Evolutionary conservation across 176 grass and related monocot genomes (phyloP).

Genomic region (Carex scoparia): DNA sequence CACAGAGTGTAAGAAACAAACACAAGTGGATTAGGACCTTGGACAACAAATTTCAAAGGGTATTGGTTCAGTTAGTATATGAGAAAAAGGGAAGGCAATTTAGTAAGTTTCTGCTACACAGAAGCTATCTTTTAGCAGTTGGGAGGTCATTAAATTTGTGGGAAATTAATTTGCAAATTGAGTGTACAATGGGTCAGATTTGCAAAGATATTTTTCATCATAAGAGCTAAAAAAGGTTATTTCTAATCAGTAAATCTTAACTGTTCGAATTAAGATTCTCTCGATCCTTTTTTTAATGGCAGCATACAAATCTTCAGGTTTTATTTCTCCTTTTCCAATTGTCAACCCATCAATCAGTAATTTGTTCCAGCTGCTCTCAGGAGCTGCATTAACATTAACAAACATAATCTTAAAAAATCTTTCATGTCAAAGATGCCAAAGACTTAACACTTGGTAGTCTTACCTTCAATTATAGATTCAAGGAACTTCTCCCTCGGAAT

Average conservation of each 20-base stretch:
- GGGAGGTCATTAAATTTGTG: not conserved
- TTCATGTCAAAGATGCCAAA: not conserved
- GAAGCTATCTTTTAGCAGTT: not conserved
- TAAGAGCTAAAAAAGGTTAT: not conserved
- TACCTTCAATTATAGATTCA: constrained; percentile 78
- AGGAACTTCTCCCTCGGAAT: constrained; percentile 70
- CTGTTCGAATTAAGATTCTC: constrained; percentile 82
- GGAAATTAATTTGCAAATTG: not conserved
- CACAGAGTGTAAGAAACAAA: not conserved
- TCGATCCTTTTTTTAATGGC: constrained; percentile 86
- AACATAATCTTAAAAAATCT: constrained; percentile 19
- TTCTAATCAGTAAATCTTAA: constrained; percentile 31
- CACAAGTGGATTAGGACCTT: not conserved
- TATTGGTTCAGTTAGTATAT: not conserved
- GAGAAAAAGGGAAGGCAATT: not conserved
- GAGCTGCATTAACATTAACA: constrained; percentile 40
- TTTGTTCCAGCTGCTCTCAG: constrained; percentile 69
- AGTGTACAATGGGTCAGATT: not conserved
- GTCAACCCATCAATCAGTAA: constrained; percentile 70
- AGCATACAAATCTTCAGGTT: constrained; percentile 66
- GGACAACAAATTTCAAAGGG: not conserved
- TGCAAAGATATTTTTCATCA: not conserved
- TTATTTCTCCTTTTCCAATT: constrained; percentile 69
- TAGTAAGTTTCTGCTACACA: not conserved
- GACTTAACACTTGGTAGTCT: not conserved